phyloP scores from a whole-genome alignment of 306 rosid species.

The barrel medic (Medicago truncatula) region DNA sequence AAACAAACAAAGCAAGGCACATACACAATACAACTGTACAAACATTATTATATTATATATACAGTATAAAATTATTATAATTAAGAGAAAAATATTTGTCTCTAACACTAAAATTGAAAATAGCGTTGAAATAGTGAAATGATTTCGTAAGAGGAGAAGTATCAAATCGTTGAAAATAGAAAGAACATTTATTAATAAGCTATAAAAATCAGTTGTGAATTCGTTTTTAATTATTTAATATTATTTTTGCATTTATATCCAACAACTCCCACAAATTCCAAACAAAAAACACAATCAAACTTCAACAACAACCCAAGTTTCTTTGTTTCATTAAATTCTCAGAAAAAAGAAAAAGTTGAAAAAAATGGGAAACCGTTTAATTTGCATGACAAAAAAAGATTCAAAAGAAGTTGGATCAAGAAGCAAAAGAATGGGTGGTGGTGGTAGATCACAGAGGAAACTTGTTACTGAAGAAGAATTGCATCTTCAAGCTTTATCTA shows the following conservation, averaged over 20 bases:
- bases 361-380: constrained; percentile 87
- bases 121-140: neutral
- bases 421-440: constrained; percentile 66
- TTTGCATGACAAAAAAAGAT: constrained; percentile 84
- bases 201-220: neutral
- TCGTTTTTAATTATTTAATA: neutral
- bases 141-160: neutral
- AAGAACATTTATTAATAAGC: neutral
- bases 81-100: no score
- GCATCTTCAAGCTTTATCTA: constrained; percentile 89
- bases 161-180: neutral
- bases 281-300: constrained; percentile 4
- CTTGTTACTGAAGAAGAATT: constrained; percentile 79
- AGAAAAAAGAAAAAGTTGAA: neutral
- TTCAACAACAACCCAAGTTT: neutral
- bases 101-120: neutral
- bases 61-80: no score
- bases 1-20: neutral
- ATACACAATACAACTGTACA: no score
- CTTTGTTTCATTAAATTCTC: constrained; percentile 5
- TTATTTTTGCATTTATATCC: neutral
- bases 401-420: constrained; percentile 81
- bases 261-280: constrained; percentile 9
- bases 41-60: no score
- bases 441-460: constrained; percentile 83